Base-by-base conservation (phyloP, 306 rosid genomes). In the Corylus heterophylla region DNA sequence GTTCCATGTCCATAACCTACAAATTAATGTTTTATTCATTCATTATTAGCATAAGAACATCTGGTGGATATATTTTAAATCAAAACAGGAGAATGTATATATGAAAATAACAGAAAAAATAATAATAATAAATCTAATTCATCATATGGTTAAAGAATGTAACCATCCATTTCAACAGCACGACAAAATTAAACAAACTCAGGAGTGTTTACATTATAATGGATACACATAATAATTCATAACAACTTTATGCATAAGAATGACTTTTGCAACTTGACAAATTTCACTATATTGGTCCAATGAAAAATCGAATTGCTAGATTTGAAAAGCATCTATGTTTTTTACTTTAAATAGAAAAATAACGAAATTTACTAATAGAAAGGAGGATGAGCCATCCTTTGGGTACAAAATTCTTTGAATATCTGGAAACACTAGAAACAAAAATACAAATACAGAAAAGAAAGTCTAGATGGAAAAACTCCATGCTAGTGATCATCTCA, bases 1-100 rank as follows among this genome's bases (percentile, higher is more conserved):
- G 90, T 78, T 92, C 98, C 98, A 94, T 94, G 87, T 92, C 97
- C 98, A 94, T 92, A 66, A 92, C 98, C 98, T 94, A 77, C 59
- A 88, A 64, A 73, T 79, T 17, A n/a, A 66, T 16, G 66, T 62
- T 39, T 31, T 58, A 75, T 61, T 49, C 76, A 66, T 69, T 85
- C 66, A 62, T 67, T 69, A 58, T 49, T 47, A 59, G 11, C 35
- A 59, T 9, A 58, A 58, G 4, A 58, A 11, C 64, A 22, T 22
- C 64, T 31, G 8, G 12, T 37, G 27, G 16, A 18, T 67, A 39
- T 18, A 8, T 35, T 39, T 67, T 18, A 67, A 67, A 39, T 35
- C 45, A 70, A 78, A 27, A 54, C 17, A 70, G 54, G 48, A 45
- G 54, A 2, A 70, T 12, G 50, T 35, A 37, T 47, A 45, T 62